phyloP scores from a whole-genome alignment of 208 protist species.

The Trypanosoma vivax region DNA sequence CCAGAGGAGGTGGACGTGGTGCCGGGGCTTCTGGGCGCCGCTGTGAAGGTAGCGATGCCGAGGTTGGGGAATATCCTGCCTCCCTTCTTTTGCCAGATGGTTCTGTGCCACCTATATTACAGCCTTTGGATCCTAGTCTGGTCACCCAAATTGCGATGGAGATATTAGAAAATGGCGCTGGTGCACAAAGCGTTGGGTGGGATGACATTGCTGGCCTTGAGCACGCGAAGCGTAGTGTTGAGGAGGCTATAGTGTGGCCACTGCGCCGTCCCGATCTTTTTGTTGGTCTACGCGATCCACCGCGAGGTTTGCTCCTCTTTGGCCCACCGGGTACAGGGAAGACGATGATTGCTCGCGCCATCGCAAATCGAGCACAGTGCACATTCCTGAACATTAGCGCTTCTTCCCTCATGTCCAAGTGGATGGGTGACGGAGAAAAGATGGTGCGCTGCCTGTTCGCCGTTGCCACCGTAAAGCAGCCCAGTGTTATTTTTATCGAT shows the following conservation, averaged over 20 bases:
- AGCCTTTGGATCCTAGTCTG: too few species aligned
- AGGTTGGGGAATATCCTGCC: too few species aligned
- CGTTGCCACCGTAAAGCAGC: slow-evolving; percentile 76
- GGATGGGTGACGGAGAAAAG: slow-evolving; percentile 89
- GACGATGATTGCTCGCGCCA: slow-evolving; percentile 89
- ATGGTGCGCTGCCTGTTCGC: slow-evolving; percentile 87
- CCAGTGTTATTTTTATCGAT: slow-evolving; percentile 91
- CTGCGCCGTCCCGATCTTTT: slow-evolving; percentile 72
- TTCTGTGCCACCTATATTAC: too few species aligned
- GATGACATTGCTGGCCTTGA: slow-evolving; percentile 75
- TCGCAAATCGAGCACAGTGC: slow-evolving; percentile 66
- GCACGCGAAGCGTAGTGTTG: slow-evolving; percentile 74
- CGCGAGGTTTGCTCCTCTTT: slow-evolving; percentile 86
- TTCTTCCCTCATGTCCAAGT: slow-evolving; percentile 88
- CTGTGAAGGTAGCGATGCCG: too few species aligned
- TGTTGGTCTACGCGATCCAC: slow-evolving; percentile 70
- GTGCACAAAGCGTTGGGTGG: slow-evolving; percentile 45
- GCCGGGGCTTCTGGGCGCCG: background rate
- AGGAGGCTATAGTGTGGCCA: slow-evolving; percentile 77
- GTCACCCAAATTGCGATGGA: background rate
- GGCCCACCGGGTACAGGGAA: slow-evolving; percentile 90
- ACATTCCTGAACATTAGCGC: slow-evolving; percentile 89
- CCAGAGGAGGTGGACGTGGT: slow-evolving; percentile 3
- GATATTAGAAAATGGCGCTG: slow-evolving; percentile 14
- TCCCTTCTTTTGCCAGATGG: too few species aligned